Evolutionary conservation across 2,329 filamentous ascomycete genomes (phyloP), one percentile per base, ranked within the genome.

Genomic region (Ophiostoma himal-ulmi): DNA sequence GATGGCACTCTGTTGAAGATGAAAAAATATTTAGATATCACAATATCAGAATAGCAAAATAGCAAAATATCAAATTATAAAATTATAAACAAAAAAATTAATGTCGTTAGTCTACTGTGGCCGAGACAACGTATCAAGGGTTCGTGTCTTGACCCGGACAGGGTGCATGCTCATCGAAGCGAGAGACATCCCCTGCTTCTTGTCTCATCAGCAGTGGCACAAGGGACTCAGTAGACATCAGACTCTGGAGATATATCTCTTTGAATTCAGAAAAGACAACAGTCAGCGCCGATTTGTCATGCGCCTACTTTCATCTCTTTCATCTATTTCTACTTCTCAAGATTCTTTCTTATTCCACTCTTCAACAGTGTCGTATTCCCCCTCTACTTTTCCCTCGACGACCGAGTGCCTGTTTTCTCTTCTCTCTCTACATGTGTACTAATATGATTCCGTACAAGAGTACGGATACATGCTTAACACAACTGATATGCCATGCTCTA

Each of bases 131-230:
- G 22, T 34, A 20, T 36, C 57, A 62, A 17, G 57, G 57, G 57
- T 26, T 62, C 57, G 22, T 62, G 57, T 62, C 57, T 30, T 36
- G 57, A 26, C 34, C 26, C 26, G 26, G 57, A 7, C 26, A 26
- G 36, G 36, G 62, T 39, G 62, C n/a, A 64, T 37, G 60, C 60
- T 22, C 30, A 10, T 39, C 36, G 62, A 65, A 65, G 62, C 62
- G 62, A 65, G 62, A 65, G 36, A 65, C 62, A 65, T 65, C 62
- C 62, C 62, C 62, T 65, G 62, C 36, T 65, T 65, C 34, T 13
- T 65, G 57, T 62, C 26, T 62, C 57, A 62, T 17, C 57, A 62
- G 36, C 26, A 30, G 57, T 26, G 36, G 57, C 26, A 30, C 26
- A 22, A 30, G 30, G n/a, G 36, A 62, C 30, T 30, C 30, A 30